phyloP scores from a whole-genome alignment of 2,329 filamentous ascomycete genomes.

The Claviceps monticola region DNA sequence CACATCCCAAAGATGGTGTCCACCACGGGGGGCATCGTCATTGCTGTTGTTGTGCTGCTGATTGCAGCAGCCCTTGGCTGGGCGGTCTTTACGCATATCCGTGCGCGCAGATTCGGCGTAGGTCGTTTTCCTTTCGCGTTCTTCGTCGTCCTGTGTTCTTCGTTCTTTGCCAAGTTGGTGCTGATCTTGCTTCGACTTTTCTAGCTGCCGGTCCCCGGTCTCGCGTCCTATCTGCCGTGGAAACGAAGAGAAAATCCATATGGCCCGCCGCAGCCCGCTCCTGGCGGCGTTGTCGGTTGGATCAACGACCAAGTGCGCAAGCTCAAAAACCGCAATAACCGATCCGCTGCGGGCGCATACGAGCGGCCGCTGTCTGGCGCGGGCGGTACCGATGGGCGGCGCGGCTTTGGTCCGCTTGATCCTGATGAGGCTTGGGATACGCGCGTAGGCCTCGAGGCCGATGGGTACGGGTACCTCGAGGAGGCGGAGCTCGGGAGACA shows the following conservation, averaged over 20 bases:
- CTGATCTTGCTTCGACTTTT: no score
- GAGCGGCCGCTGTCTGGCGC: slow-evolving; percentile 39
- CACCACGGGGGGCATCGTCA: slow-evolving; percentile 53
- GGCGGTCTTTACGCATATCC: slow-evolving; percentile 57
- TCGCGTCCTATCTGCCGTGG: slow-evolving; percentile 62
- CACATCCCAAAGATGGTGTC: slow-evolving; percentile 33
- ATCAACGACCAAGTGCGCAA: slow-evolving; percentile 50
- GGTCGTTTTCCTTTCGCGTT: slow-evolving; percentile 15
- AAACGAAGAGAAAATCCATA: slow-evolving; percentile 32
- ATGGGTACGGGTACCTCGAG: slow-evolving; percentile 58
- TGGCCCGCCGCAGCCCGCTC: slow-evolving; percentile 38
- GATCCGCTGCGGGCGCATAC: slow-evolving; percentile 57
- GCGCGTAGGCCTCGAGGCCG: slow-evolving; percentile 60
- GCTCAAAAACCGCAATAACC: slow-evolving; percentile 51
- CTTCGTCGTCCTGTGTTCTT: background rate
- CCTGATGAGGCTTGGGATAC: slow-evolving; percentile 81
- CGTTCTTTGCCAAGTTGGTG: background rate
- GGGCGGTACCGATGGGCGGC: slow-evolving; percentile 26
- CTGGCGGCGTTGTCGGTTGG: slow-evolving; percentile 58
- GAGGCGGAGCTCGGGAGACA: slow-evolving; percentile 55
- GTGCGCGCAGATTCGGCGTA: slow-evolving; percentile 58
- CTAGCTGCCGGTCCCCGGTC: slow-evolving; percentile 54
- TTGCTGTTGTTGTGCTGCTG: slow-evolving; percentile 53
- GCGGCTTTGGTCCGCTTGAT: slow-evolving; percentile 56
- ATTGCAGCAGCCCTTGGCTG: slow-evolving; percentile 46